These are phyloP conservation scores for Claviceps spartinae DNA, from an alignment of 2,329 filamentous ascomycete genomes.

Conservation along the genomic window DNA sequence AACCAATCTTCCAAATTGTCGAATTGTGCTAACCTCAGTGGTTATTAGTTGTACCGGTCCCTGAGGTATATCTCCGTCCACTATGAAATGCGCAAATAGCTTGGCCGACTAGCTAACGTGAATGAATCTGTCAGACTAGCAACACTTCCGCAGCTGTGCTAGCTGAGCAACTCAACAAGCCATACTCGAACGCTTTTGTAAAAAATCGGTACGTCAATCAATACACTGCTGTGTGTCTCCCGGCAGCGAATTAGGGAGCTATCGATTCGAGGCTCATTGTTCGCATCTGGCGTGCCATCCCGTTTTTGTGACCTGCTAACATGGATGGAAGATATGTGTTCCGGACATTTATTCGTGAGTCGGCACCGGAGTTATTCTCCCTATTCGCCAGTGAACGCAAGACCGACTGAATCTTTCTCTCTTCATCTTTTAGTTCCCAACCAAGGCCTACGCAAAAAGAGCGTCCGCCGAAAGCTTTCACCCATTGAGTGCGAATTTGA, in stretches of 20 bases:
- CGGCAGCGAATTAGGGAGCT: background rate
- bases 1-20: constrained; percentile 10
- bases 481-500: constrained; percentile 77
- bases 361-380: background rate
- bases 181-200: constrained; percentile 69
- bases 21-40: background rate
- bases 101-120: background rate
- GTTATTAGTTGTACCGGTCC: constrained; percentile 55
- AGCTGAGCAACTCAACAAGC: constrained; percentile 61
- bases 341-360: constrained; percentile 8
- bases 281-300: background rate
- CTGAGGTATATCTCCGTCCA: constrained; percentile 18
- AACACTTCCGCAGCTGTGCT: constrained; percentile 69
- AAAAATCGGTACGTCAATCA: constrained; percentile 58
- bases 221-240: constrained; percentile 32
- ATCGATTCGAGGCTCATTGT: too few relatives aligned
- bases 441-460: constrained; percentile 50
- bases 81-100: too few relatives aligned
- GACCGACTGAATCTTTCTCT: background rate
- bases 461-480: constrained; percentile 79
- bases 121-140: constrained; percentile 36
- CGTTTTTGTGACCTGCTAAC: background rate
- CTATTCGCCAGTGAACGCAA: background rate
- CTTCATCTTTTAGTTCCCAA: constrained; percentile 6
- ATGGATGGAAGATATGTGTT: constrained; percentile 3